These are phyloP conservation scores for Aureoboletus auriporus DNA, from an alignment of 768 basidiomycete species.

Conservation along the genomic window DNA sequence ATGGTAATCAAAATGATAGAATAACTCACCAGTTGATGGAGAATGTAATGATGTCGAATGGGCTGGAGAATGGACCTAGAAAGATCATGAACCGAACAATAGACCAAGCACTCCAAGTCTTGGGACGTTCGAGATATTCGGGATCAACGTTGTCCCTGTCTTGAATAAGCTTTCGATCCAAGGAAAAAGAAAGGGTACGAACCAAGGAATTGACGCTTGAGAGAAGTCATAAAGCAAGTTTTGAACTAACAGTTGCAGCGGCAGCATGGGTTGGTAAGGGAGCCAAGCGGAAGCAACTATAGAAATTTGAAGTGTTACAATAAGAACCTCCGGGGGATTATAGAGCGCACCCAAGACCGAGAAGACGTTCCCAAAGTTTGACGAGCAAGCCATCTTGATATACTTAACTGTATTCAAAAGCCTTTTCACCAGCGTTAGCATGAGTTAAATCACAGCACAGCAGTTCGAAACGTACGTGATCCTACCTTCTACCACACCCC, in stretches of 20 bases:
- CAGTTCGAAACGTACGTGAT: slow-evolving; percentile 24
- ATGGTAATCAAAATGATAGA: neutral
- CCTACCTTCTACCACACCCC: slow-evolving; percentile 31
- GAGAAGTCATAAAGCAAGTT: slow-evolving; percentile 36
- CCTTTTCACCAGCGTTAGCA: slow-evolving; percentile 18
- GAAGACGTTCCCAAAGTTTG: slow-evolving; percentile 34
- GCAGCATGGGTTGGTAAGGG: slow-evolving; percentile 35
- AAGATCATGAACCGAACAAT: slow-evolving; percentile 35
- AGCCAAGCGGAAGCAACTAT: slow-evolving; percentile 35
- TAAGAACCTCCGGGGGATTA: neutral
- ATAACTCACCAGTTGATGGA: slow-evolving; percentile 29
- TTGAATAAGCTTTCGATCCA: slow-evolving; percentile 5
- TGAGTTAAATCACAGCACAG: neutral
- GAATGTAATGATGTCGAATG: slow-evolving; percentile 32
- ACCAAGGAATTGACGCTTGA: slow-evolving; percentile 35
- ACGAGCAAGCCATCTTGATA: slow-evolving; percentile 36
- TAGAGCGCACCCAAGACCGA: slow-evolving; percentile 26
- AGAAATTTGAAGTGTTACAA: neutral
- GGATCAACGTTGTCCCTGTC: slow-evolving; percentile 36
- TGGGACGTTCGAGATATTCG: slow-evolving; percentile 31
- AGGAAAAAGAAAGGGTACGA: neutral
- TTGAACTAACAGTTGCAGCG: slow-evolving; percentile 30
- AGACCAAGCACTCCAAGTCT: slow-evolving; percentile 31
- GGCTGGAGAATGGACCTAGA: slow-evolving; percentile 34
- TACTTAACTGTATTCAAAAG: slow-evolving; percentile 36